These are phyloP conservation scores for Phyllosticta capitalensis DNA, from an alignment of 2,329 filamentous ascomycete genomes.

Conservation along the genomic window DNA sequence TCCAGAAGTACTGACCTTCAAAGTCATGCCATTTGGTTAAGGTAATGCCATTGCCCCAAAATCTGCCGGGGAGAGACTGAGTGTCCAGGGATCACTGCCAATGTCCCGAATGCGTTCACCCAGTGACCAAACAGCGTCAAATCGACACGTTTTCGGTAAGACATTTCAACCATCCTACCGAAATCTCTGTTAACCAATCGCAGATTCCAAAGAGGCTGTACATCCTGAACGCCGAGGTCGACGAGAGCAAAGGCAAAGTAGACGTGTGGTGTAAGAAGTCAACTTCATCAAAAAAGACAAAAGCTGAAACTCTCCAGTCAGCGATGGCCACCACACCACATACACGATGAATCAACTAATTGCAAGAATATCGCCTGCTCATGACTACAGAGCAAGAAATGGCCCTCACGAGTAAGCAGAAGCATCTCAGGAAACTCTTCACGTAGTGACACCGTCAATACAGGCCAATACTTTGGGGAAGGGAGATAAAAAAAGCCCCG, in stretches of 20 bases:
- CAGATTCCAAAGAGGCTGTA: constrained; percentile 23
- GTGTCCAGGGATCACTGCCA: constrained; percentile 60
- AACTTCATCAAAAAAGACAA: constrained; percentile 10
- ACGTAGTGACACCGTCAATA: neutral
- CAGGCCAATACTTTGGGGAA: constrained; percentile 26
- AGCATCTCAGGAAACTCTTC: neutral
- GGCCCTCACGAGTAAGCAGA: neutral
- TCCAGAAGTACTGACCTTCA: neutral
- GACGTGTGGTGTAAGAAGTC: constrained; percentile 19
- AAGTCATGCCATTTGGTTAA: constrained; percentile 3
- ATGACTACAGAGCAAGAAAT: neutral
- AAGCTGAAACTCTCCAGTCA: too few relatives aligned
- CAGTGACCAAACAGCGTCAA: constrained; percentile 59
- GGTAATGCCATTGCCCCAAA: neutral
- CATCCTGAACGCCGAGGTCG: constrained; percentile 15
- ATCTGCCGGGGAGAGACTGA: neutral
- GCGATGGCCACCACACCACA: constrained; percentile 57
- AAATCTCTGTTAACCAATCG: neutral
- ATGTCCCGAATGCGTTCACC: constrained; percentile 57
- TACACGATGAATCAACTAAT: constrained; percentile 52
- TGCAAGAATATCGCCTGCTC: constrained; percentile 17
- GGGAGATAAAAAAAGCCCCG: constrained; percentile 32
- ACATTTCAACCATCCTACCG: too few relatives aligned
- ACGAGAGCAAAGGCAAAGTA: constrained; percentile 13
- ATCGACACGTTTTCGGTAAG: constrained; percentile 59